phyloP scores from a whole-genome alignment of 2,329 filamentous ascomycete species.

The Xylariales sp. region DNA sequence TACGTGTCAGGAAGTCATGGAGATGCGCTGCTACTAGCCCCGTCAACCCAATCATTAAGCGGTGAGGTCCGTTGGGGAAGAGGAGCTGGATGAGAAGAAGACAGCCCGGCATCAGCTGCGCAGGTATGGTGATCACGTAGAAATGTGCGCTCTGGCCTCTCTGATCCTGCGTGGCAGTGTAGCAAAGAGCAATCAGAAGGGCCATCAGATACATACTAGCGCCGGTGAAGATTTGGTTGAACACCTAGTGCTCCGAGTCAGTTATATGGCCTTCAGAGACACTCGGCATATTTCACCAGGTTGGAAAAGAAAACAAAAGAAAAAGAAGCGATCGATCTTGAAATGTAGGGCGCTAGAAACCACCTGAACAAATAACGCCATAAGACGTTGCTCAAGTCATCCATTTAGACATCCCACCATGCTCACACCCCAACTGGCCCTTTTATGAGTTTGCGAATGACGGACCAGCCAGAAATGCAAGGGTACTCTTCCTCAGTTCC shows the following conservation, averaged over 20 bases:
- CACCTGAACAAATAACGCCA: slow-evolving; percentile 50
- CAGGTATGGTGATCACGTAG: slow-evolving; percentile 78
- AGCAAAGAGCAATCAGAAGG: slow-evolving; percentile 73
- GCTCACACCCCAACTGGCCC: slow-evolving; percentile 63
- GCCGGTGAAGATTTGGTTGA: slow-evolving; percentile 49
- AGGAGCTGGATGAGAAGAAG: slow-evolving; percentile 74
- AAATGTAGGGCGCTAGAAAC: slow-evolving; percentile 62
- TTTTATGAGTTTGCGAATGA: slow-evolving; percentile 61
- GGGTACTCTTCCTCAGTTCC: slow-evolving; percentile 78
- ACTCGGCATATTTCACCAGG: slow-evolving; percentile 6
- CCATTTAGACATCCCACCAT: slow-evolving; percentile 73
- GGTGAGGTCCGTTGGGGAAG: slow-evolving; percentile 49
- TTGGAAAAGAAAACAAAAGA: slow-evolving; percentile 12
- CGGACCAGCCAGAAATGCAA: slow-evolving; percentile 53
- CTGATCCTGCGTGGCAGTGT: slow-evolving; percentile 84
- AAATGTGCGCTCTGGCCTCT: slow-evolving; percentile 71
- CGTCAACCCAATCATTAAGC: slow-evolving; percentile 60
- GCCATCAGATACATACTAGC: slow-evolving; percentile 52
- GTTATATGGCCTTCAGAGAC: slow-evolving; percentile 21
- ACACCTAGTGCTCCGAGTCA: slow-evolving; percentile 30
- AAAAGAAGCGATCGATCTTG: slow-evolving; percentile 2
- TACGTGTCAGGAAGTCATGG: slow-evolving; percentile 82
- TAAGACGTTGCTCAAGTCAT: slow-evolving; percentile 60
- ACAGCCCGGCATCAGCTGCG: slow-evolving; percentile 75
- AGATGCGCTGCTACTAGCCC: slow-evolving; percentile 86